Percentiles rank a stretch among this genome's conserved stretches.
phyloP scores from a whole-genome alignment of 164 flowering plant genomes.

The Sextonia rubra region DNA sequence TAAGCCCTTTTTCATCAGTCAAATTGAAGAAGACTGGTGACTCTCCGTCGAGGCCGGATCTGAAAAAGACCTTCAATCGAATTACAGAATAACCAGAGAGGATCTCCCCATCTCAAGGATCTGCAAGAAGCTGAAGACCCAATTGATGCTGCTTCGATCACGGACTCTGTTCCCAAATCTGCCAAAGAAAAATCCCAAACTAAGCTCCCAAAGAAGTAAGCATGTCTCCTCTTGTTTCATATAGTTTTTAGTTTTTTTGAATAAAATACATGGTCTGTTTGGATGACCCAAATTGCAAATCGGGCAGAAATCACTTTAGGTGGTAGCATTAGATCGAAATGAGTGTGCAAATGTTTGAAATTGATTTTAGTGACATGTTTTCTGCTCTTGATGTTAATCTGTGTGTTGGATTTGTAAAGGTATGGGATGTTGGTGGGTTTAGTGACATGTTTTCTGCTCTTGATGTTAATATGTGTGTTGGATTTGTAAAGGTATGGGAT shows the following conservation, averaged over 20 bases:
- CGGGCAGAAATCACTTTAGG: not conserved
- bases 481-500: no score
- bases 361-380: not conserved
- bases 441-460: no score
- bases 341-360: not conserved
- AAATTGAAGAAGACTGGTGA: no score
- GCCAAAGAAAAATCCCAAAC: not conserved
- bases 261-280: no score
- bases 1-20: no score
- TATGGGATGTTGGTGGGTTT: slow-evolving; percentile 41
- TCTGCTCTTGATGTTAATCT: not conserved
- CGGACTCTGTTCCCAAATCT: not conserved
- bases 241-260: not conserved
- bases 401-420: slow-evolving; percentile 22
- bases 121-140: not conserved
- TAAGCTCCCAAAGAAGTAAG: slow-evolving; percentile 39
- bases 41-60: no score
- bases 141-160: not conserved
- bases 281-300: not conserved
- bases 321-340: not conserved
- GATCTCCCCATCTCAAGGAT: slow-evolving; percentile 1
- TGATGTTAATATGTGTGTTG: no score
- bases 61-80: no score
- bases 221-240: not conserved
- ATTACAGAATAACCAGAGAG: not conserved